Base-by-base conservation (phyloP, 2,329 filamentous ascomycete genomes). In the Cephalotrichum gorgonifer region DNA sequence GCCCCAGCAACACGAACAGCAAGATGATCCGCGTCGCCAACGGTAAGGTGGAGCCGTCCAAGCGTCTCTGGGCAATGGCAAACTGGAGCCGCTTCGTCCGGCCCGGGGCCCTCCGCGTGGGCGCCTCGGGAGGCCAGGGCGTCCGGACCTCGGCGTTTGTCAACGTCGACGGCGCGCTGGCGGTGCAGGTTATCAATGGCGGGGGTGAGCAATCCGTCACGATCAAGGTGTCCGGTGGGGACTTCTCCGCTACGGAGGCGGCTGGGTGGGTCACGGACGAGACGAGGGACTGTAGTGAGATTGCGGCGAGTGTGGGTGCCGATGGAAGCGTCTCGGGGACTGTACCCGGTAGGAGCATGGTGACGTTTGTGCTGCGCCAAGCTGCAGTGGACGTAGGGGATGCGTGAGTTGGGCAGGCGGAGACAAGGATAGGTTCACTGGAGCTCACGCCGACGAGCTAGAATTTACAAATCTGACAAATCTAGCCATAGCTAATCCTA, bases 31-130 rank as follows among this genome's bases (percentile, higher is more conserved):
- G 44, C 14, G 44, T 47, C 20, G 33, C 26, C 9, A 47, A 47
- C 17, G 20, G 44, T 14, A 25, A 6, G 14, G 44, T 47, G 11
- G 44, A 47, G 14, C 44, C 44, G 14, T 47, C 44, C 6, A 47
- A 47, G 44, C 56, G 62, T 6, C 58, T 68, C n/a, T 69, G 65
- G 66, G 66, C 66, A n/a, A 64, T 69, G 53, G 66, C 64, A 27
- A 65, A 64, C 56, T 69, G 63, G 62, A 58, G 54, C 27, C 61
- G 67, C 17, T 63, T 63, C 51, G 63, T 69, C 15, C 60, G 64
- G 1, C 66, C 66, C 1, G 44, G 44, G 3, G 44, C 44, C 7
- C 31, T 47, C 7, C 30, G 44, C 20, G 44, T 47, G 20, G 44
- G 44, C 6, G 44, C 44, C 1, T 12, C 14, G 6, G 44, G 44